These are phyloP conservation scores for Sphagnum tenellum DNA, from an alignment of 225 moss, liverwort and hornwort species.

Conservation along the genomic window DNA sequence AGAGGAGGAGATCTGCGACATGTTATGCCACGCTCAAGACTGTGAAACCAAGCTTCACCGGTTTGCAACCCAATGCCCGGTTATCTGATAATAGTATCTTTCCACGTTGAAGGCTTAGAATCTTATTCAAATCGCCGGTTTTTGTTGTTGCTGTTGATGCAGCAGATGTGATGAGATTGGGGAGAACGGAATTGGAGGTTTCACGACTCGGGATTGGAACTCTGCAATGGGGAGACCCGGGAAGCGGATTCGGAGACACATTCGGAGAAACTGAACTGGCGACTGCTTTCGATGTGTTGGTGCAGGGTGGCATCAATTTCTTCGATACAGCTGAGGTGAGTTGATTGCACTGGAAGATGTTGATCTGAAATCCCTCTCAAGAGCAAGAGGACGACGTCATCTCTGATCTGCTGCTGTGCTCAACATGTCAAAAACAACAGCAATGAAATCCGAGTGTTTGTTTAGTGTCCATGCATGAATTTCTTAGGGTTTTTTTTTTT, in stretches of 20 bases:
- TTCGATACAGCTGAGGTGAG: constrained; percentile 91
- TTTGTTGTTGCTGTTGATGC: neutral
- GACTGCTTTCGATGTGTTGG: constrained; percentile 52
- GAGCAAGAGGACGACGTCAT: too few species aligned
- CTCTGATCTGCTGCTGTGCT: too few species aligned
- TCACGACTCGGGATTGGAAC: constrained; percentile 82
- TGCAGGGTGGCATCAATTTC: constrained; percentile 77
- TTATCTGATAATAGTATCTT: too few species aligned
- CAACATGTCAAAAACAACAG: too few species aligned
- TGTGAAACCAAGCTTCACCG: too few species aligned
- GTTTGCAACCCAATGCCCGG: too few species aligned
- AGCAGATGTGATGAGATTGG: constrained; percentile 64
- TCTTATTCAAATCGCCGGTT: too few species aligned
- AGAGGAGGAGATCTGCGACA: too few species aligned
- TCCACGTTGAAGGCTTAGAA: too few species aligned
- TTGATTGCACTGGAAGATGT: neutral
- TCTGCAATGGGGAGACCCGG: constrained; percentile 94
- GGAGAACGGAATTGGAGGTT: constrained; percentile 61
- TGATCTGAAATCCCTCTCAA: too few species aligned
- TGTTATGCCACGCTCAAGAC: too few species aligned
- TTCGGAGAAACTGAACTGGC: constrained; percentile 60
- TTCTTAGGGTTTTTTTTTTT: neutral
- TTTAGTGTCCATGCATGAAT: neutral
- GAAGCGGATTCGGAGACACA: constrained; percentile 59
- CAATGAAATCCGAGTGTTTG: too few species aligned